These are phyloP conservation scores for Fusarium verticillioides DNA, from an alignment of 2,329 filamentous ascomycete species.

Conservation along the genomic window DNA sequence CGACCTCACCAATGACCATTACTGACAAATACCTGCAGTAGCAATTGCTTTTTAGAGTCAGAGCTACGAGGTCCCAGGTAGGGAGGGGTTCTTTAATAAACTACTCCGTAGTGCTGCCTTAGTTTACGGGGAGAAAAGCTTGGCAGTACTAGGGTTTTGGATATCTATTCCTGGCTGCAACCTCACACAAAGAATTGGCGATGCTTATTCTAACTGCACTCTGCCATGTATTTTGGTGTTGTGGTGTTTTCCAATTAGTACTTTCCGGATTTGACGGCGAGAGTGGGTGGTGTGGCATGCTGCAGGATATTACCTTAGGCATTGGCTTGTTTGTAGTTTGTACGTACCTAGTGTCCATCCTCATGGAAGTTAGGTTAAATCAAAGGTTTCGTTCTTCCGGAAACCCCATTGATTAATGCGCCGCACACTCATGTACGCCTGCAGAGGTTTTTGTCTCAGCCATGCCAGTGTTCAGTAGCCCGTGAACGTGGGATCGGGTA, in stretches of 20 bases:
- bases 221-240: background rate
- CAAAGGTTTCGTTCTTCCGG: background rate
- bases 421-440: constrained; percentile 6
- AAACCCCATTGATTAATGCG: background rate
- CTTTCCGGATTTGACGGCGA: background rate
- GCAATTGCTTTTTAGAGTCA: constrained; percentile 11
- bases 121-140: constrained; percentile 37
- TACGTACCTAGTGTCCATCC: background rate
- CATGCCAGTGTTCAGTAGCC: background rate
- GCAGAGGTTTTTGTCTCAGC: constrained; percentile 7
- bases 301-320: background rate
- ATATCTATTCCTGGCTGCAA: constrained; percentile 15
- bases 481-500: background rate
- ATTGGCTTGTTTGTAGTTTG: background rate
- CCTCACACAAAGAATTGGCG: background rate
- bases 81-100: constrained; percentile 20
- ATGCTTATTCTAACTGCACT: background rate
- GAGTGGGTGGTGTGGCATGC: background rate
- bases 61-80: constrained; percentile 13
- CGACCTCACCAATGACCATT: background rate
- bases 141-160: constrained; percentile 35
- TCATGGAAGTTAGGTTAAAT: background rate
- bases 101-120: constrained; percentile 20
- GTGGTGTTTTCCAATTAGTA: background rate
- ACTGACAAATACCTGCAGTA: background rate